Evolutionary conservation across 306 rosid genomes (phyloP), one percentile per base, ranked within the genome.

Genomic region (Ormosia semicastrata): DNA sequence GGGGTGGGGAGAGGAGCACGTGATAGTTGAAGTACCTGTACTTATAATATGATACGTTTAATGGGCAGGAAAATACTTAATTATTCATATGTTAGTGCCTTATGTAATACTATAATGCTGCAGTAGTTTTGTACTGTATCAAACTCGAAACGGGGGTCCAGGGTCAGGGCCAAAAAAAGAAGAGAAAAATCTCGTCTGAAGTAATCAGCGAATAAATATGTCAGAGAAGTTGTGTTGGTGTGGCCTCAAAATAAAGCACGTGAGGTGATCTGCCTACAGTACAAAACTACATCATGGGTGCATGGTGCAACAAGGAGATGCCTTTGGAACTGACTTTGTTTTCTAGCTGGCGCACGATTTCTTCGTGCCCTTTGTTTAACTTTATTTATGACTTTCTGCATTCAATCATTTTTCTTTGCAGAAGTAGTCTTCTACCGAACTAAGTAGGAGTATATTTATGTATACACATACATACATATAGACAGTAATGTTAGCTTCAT

Each of bases 181-280:
- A 9, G 11, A 24, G 4, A 43, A 24, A 50, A 12, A 70, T 15
- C 10, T 53, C 34, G 4, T 53, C 5, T 4, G 13, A 37, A 54
- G 37, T 58, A 54, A 53, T 73, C 52, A 34, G 13, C 8, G n/a
- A 40, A 15, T 1, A 71, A 50, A 34, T 15, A 29, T n/a, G 63
- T 24, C 0, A 24, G 24, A n/a, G 67, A 8, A 9, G 6, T 33
- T 30, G 50, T 39, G 6, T 59, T 13, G 17, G 0, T 24, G 24
- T 24, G 24, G 24, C 57, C 57, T 50, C 33, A 63, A 14, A 80
- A 49, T 69, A 63, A 24, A 73, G 10, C 85, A 73, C 60, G 85
- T 82, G 81, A 7, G 43, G 17, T 7, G 54, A 81, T 39, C 34
- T 18, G 34, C 12, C 11, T 56, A 10, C 37, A 34, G 36, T 75